Percentiles rank a stretch among this genome's conserved stretches.
Evolutionary conservation across 805 yeast genomes (phyloP).

Genomic region (Metschnikowia cubensis): DNA sequence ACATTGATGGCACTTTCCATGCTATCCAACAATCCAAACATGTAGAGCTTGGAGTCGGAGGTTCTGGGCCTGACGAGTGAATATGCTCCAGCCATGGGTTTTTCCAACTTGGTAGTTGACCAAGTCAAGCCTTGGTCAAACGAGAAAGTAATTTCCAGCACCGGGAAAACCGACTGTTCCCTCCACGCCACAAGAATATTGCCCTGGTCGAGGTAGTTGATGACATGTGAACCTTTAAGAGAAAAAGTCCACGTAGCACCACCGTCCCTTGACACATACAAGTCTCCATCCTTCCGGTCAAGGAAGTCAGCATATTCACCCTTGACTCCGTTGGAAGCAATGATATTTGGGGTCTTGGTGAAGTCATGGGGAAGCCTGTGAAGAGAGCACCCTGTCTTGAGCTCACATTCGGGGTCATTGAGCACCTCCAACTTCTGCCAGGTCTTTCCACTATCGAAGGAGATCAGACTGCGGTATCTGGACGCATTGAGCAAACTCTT

Average conservation of each 20-base stretch:
- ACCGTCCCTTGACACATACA: slow-evolving; percentile 72
- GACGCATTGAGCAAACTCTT: slow-evolving; percentile 11
- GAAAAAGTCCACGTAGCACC: slow-evolving; percentile 68
- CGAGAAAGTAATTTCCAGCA: slow-evolving; percentile 41
- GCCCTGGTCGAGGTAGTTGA: slow-evolving; percentile 74
- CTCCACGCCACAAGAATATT: slow-evolving; percentile 47
- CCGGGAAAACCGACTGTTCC: background rate
- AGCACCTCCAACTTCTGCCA: slow-evolving; percentile 48
- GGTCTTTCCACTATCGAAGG: slow-evolving; percentile 50
- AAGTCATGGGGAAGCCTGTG: slow-evolving; percentile 24
- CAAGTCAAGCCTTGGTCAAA: slow-evolving; percentile 73
- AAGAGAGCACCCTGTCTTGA: slow-evolving; percentile 47
- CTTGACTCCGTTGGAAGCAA: slow-evolving; percentile 30
- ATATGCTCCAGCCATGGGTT: slow-evolving; percentile 49
- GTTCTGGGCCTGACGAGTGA: slow-evolving; percentile 31
- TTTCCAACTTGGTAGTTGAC: slow-evolving; percentile 52
- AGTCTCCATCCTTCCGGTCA: slow-evolving; percentile 21
- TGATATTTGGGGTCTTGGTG: slow-evolving; percentile 46
- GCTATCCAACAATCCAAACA: slow-evolving; percentile 38
- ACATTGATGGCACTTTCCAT: slow-evolving; percentile 24
- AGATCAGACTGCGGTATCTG: slow-evolving; percentile 23
- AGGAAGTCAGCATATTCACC: slow-evolving; percentile 23
- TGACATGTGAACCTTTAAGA: slow-evolving; percentile 48
- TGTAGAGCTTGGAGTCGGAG: slow-evolving; percentile 52
- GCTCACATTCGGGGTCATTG: slow-evolving; percentile 43